Conservation (phyloP, 768 basidiomycete species). For the Amanita fuliginea region DNA sequence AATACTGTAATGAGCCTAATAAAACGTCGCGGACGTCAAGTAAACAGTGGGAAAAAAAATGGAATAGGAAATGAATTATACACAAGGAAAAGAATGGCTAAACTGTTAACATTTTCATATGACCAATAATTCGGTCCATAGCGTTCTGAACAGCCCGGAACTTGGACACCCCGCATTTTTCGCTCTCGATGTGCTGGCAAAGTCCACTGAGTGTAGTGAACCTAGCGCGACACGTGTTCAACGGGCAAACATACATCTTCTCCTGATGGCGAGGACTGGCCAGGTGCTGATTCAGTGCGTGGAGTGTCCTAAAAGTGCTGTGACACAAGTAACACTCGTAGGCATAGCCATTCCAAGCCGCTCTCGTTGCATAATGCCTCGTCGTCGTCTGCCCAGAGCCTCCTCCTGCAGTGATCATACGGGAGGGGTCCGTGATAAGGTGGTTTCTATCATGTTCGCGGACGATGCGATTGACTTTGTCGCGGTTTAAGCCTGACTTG, state of each 20-base stretch:
- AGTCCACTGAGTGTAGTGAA: constrained; percentile 48
- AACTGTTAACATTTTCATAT: constrained; percentile 12
- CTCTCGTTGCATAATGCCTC: constrained; percentile 16
- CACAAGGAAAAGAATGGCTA: too few relatives aligned
- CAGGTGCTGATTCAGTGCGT: constrained; percentile 49
- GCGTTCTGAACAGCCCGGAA: constrained; percentile 31
- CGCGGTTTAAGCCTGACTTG: constrained; percentile 31
- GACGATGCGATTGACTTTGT: constrained; percentile 31
- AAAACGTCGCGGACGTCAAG: too few relatives aligned
- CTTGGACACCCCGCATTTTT: constrained; percentile 30
- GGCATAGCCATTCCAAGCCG: constrained; percentile 31
- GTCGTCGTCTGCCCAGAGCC: constrained; percentile 7
- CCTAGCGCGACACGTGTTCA: constrained; percentile 25
- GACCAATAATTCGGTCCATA: constrained; percentile 23
- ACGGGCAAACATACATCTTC: constrained; percentile 44
- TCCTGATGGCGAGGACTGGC: constrained; percentile 48
- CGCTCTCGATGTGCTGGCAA: constrained; percentile 58
- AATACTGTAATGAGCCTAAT: too few relatives aligned
- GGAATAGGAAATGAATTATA: too few relatives aligned
- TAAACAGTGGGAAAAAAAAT: too few relatives aligned
- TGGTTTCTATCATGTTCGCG: constrained; percentile 31
- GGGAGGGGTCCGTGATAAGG: constrained; percentile 44
- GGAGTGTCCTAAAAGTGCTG: constrained; percentile 16
- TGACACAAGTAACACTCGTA: constrained; percentile 38
- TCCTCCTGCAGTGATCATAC: constrained; percentile 30